Conservation (phyloP, 2,329 filamentous ascomycete species). For the Teratosphaeria gauchensis region DNA sequence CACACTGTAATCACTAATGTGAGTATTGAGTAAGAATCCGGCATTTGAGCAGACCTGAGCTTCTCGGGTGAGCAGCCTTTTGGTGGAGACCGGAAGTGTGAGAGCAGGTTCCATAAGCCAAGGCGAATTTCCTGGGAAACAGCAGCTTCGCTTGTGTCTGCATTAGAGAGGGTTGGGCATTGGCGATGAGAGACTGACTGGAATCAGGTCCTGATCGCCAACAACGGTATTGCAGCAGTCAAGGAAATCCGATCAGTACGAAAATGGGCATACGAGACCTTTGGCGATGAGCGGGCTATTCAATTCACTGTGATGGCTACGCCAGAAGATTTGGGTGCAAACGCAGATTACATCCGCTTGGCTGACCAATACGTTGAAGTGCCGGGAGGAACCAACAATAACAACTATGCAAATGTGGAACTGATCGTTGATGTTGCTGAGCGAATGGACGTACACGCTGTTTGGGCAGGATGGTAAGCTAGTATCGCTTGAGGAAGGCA, state of each 20-base stretch:
- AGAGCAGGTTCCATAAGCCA: neutral
- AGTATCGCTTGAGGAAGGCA: neutral
- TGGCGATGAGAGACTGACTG: slow-evolving; percentile 12
- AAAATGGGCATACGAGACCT: slow-evolving; percentile 99
- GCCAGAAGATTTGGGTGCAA: slow-evolving; percentile 91
- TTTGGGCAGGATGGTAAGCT: slow-evolving; percentile 94
- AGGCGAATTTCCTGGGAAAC: neutral
- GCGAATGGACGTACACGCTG: slow-evolving; percentile 95
- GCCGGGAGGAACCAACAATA: slow-evolving; percentile 97
- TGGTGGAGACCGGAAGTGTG: neutral
- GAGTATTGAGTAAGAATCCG: slow-evolving; percentile 32
- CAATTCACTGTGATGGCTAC: slow-evolving; percentile 99
- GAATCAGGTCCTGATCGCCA: slow-evolving; percentile 84
- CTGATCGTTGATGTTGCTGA: slow-evolving; percentile 97
- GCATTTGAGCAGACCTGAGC: neutral
- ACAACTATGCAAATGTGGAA: slow-evolving; percentile 99
- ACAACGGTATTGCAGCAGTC: slow-evolving; percentile 98
- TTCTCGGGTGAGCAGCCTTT: neutral
- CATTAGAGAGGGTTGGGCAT: neutral
- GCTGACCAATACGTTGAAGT: slow-evolving; percentile 99
- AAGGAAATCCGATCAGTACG: slow-evolving; percentile 98
- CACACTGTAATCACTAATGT: slow-evolving; percentile 99
- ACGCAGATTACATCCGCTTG: slow-evolving; percentile 99
- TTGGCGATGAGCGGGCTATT: slow-evolving; percentile 95
- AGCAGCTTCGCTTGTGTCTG: neutral